A percentile compares a stretch with the other conserved stretches of the same genome.
These are phyloP conservation scores for Acanthamoeba triangularis DNA, from an alignment of 208 protist species.

Conservation along the genomic window DNA sequence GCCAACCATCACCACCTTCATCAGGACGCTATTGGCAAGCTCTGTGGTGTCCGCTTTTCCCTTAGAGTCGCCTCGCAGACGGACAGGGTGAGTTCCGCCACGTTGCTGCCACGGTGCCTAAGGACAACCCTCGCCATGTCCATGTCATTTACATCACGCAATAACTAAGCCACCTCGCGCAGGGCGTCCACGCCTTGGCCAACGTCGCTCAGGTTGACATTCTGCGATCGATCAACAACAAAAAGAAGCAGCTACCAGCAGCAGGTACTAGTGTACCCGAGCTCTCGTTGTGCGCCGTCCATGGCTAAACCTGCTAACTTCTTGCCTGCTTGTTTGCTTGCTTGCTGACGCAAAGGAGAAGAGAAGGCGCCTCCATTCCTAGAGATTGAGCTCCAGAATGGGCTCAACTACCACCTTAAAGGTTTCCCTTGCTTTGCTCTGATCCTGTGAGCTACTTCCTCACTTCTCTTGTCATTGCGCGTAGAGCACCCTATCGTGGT, in stretches of 20 bases:
- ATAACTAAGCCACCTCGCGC: neutral
- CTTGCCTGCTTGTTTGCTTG: neutral
- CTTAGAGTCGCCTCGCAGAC: neutral
- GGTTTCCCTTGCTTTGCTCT: neutral
- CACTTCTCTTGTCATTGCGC: neutral
- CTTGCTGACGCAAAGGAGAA: neutral
- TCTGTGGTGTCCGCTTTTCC: neutral
- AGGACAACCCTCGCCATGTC: too few species aligned
- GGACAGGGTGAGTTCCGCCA: neutral
- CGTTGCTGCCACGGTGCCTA: too few species aligned
- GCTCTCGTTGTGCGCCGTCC: too few species aligned
- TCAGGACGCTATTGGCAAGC: constrained; percentile 10
- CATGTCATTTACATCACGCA: neutral
- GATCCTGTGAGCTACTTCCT: neutral
- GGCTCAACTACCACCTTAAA: constrained; percentile 17
- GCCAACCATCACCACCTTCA: neutral
- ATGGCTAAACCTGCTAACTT: neutral
- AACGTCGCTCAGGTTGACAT: constrained; percentile 30
- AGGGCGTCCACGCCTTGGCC: constrained; percentile 36
- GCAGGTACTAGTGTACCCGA: neutral
- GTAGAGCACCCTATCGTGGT: constrained; percentile 51
- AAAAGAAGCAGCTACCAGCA: neutral
- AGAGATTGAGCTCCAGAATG: constrained; percentile 20
- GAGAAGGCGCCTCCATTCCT: neutral
- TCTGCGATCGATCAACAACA: neutral